These are phyloP conservation scores for Melanomma pulvis-pyrius DNA, from an alignment of 495 filamentous ascomycete genomes.

Conservation along the genomic window DNA sequence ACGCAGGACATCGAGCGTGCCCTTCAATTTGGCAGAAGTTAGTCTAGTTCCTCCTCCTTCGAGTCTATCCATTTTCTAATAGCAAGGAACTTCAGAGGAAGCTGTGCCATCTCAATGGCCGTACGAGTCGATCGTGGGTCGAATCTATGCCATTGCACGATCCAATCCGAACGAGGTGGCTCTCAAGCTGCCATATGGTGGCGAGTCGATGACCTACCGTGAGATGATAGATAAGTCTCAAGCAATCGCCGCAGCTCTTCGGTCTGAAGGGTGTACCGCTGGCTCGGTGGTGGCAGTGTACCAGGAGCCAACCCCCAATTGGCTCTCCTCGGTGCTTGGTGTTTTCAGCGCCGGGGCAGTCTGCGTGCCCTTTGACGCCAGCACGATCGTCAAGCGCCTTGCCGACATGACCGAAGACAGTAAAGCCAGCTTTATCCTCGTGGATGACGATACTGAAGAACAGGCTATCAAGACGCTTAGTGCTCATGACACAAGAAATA, in stretches of 20 bases:
- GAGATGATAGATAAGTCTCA: no score
- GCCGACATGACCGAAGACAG: background rate
- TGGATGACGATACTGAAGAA: background rate
- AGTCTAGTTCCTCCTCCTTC: background rate
- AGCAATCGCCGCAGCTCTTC: no score
- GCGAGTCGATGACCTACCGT: no score
- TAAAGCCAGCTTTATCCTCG: background rate
- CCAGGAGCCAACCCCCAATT: background rate
- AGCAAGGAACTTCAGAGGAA: no score
- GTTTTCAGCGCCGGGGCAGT: background rate
- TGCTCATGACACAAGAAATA: no score
- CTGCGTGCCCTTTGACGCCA: background rate
- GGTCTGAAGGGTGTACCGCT: background rate
- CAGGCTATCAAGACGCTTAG: background rate
- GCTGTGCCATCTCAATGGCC: no score
- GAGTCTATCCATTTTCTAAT: no score
- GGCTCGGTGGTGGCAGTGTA: background rate
- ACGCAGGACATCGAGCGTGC: background rate
- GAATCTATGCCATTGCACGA: no score
- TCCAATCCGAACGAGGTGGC: no score
- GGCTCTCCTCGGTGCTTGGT: background rate
- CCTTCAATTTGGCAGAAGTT: background rate
- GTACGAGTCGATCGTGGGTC: no score
- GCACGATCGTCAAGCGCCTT: background rate
- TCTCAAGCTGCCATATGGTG: no score